Evolutionary conservation across 2,329 filamentous ascomycete genomes (phyloP).

Genomic region (Monilinia vaccinii-corymbosi): DNA sequence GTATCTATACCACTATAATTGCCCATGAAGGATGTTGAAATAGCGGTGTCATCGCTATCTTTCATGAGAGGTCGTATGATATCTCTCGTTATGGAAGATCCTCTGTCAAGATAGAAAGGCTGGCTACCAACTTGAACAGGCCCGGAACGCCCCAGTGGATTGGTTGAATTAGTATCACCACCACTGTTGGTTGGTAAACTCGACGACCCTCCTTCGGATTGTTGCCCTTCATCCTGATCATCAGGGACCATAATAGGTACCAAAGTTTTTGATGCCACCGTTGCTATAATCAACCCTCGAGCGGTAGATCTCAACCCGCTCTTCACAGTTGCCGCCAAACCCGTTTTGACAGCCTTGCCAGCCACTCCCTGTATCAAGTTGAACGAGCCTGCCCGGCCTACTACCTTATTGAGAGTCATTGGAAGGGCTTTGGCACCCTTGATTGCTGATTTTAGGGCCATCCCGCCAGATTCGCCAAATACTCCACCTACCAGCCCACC

Average conservation of each 20-base stretch:
- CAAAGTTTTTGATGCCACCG: neutral
- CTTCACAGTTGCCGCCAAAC: neutral
- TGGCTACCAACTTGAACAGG: slow-evolving; percentile 4
- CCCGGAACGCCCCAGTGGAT: neutral
- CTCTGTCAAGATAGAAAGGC: neutral
- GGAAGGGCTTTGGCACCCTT: neutral
- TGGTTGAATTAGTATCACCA: neutral
- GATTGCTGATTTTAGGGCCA: neutral
- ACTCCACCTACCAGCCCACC: neutral
- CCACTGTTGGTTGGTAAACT: neutral
- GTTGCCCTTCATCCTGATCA: neutral
- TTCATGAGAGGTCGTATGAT: neutral
- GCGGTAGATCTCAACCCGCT: neutral
- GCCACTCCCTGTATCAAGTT: neutral
- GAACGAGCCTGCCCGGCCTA: neutral
- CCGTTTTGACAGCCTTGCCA: neutral
- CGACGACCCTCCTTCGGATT: neutral
- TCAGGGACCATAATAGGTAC: neutral
- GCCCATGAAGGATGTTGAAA: neutral
- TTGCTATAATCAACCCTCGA: neutral
- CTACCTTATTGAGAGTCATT: neutral
- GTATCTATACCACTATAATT: neutral
- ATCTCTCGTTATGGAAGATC: neutral
- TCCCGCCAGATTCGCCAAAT: neutral
- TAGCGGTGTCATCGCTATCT: neutral